Percentiles rank a stretch among this genome's conserved stretches.
Evolutionary conservation across 23 red algal genomes (phyloP).

Genomic region (Gracilaria gracilis): DNA sequence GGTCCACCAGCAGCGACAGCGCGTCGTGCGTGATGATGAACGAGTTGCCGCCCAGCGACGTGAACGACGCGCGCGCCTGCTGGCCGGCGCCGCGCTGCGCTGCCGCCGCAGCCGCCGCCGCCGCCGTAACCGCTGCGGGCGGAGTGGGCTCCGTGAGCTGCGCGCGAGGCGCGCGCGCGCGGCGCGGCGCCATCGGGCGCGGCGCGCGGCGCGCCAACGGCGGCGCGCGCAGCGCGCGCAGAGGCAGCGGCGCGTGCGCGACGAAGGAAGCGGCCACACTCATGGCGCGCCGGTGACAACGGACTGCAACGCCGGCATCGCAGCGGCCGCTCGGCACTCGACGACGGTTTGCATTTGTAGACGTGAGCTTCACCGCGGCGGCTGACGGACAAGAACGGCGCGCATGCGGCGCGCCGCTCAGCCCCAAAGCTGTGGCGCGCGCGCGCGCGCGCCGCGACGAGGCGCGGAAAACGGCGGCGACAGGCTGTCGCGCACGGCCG

Average conservation of each 20-base stretch:
- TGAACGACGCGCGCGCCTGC: too few relatives aligned
- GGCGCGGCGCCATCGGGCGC: background rate
- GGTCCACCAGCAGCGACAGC: conserved; percentile 78
- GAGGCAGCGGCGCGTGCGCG: background rate
- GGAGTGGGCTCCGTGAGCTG: background rate
- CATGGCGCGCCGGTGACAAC: too few relatives aligned
- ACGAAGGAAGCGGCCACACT: background rate
- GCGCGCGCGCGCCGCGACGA: background rate
- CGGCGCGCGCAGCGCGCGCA: background rate
- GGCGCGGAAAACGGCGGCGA: too few relatives aligned
- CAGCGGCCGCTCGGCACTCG: too few relatives aligned
- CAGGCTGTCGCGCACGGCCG: too few relatives aligned
- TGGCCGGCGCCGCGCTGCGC: too few relatives aligned
- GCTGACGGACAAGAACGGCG: too few relatives aligned
- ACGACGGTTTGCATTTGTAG: too few relatives aligned
- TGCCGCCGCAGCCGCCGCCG: background rate
- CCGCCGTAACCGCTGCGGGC: background rate
- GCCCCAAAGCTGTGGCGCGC: too few relatives aligned
- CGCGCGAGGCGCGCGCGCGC: background rate
- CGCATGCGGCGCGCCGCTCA: too few relatives aligned
- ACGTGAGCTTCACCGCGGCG: too few relatives aligned
- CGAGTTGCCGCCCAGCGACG: conserved; percentile 60
- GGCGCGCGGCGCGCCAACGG: background rate
- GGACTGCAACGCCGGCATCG: too few relatives aligned
- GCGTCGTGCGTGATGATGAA: conserved; percentile 34